phyloP scores from a whole-genome alignment of 208 protist genomes.

The Trypanosoma melophagium region DNA sequence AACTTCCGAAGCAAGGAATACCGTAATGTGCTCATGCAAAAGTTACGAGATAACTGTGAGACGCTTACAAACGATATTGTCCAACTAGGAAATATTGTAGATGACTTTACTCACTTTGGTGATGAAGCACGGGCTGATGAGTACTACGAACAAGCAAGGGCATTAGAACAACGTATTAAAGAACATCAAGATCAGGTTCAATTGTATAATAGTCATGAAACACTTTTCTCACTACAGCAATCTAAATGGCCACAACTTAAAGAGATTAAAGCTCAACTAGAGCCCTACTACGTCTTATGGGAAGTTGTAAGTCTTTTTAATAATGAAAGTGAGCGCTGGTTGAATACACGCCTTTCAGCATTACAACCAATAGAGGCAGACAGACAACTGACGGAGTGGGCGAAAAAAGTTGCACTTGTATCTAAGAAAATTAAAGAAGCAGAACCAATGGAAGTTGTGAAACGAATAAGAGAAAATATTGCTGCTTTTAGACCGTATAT shows the following conservation, averaged over 20 bases:
- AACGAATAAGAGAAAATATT: constrained; percentile 84
- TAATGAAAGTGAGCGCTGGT: constrained; percentile 86
- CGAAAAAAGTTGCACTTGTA: constrained; percentile 75
- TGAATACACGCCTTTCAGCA: constrained; percentile 84
- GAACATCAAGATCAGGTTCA: constrained; percentile 61
- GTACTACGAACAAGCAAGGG: constrained; percentile 84
- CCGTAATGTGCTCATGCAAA: constrained; percentile 86
- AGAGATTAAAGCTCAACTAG: constrained; percentile 82
- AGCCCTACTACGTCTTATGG: constrained; percentile 91
- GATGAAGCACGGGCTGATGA: constrained; percentile 86
- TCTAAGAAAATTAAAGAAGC: constrained; percentile 87
- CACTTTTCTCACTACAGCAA: constrained; percentile 79
- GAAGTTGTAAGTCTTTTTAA: constrained; percentile 84
- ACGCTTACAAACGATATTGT: constrained; percentile 81
- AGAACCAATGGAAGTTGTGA: constrained; percentile 76
- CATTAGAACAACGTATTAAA: constrained; percentile 70
- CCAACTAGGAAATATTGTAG: constrained; percentile 76
- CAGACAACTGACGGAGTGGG: constrained; percentile 80
- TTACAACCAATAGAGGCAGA: constrained; percentile 84
- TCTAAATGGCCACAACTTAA: constrained; percentile 91
- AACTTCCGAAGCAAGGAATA: constrained; percentile 92
- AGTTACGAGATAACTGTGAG: constrained; percentile 88
- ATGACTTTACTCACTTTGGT: constrained; percentile 83
- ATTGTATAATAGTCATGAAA: constrained; percentile 90
- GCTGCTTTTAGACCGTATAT: constrained; percentile 92